Base-by-base conservation (phyloP, 176 grass and related monocot genomes). In the Saccharum officinarum region DNA sequence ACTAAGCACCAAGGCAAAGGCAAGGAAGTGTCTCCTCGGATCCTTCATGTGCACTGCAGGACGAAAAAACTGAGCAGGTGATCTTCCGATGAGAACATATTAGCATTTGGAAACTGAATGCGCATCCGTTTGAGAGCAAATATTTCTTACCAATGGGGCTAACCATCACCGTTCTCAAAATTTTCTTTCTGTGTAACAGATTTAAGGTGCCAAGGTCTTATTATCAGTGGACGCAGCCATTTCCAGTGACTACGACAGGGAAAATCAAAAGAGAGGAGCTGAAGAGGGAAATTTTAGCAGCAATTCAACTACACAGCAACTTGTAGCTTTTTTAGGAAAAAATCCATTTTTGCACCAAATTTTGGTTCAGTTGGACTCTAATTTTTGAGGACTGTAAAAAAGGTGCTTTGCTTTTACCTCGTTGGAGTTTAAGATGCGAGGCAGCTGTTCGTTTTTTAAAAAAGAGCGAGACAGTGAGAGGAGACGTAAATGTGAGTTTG, bases 161-260 rank as follows among this genome's bases (percentile, higher is more conserved):
- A 23, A 23, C 7, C 37, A 61, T 68, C 61, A 63, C 2, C 25
- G 13, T 15, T 69, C 10, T 84, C 20, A 39, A 67, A 4, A 16
- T 71, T 78, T 61, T 25, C 38, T 68, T 70, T 80, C 8, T 89
- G 15, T 82, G 22, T 5, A 54, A 77, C 87, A 98, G 96, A 84
- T 98, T 98, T 72, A 98, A 98, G 77, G 84, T 89, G 34, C 93
- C 96, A 14, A 98, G 78, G 75, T 37, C 77, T n/a, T 98, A 86
- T 80, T 69, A 86, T 45, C 60, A 81, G 31, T 93, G 93, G 96
- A 90, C 23, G 26, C 65, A 72, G 75, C 77, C 87, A 42, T 98
- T 98, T 83, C 91, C 93, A 54, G 70, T 94, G 50, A 98, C 93
- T 36, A 89, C 68, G 74, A 95, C 96, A 64, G 96, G 96, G n/a